phyloP scores from a whole-genome alignment of 345 rosid genomes.

The Salix arbutifolia region DNA sequence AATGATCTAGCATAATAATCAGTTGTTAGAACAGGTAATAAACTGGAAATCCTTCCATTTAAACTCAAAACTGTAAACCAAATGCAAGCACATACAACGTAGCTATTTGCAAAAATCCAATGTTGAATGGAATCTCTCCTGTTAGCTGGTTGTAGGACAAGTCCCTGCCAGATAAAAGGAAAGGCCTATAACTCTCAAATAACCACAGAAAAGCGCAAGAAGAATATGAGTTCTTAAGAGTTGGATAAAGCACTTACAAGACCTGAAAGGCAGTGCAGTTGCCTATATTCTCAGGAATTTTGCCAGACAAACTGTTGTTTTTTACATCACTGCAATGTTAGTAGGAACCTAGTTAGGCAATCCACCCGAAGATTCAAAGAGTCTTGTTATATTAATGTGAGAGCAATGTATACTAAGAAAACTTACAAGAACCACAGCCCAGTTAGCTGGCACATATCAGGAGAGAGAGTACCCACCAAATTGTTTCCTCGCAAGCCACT shows the following conservation, averaged over 20 bases:
- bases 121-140: slow-evolving; percentile 92
- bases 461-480: slow-evolving; percentile 77
- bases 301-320: slow-evolving; percentile 94
- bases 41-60: background rate
- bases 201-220: background rate
- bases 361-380: background rate
- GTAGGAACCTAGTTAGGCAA: slow-evolving; percentile 8
- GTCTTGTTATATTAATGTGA: background rate
- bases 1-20: slow-evolving; percentile 57
- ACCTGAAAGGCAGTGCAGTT: slow-evolving; percentile 98
- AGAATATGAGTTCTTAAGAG: background rate
- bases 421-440: slow-evolving; percentile 99
- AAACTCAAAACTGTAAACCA: background rate
- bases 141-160: slow-evolving; percentile 86
- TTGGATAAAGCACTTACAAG: slow-evolving; percentile 60
- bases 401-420: background rate
- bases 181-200: background rate
- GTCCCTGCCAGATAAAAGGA: slow-evolving; percentile 51
- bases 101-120: slow-evolving; percentile 97
- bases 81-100: slow-evolving; percentile 57
- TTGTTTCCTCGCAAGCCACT: slow-evolving; percentile 94
- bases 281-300: slow-evolving; percentile 83
- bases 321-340: slow-evolving; percentile 63
- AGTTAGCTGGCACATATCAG: slow-evolving; percentile 90
- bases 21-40: slow-evolving; percentile 4